phyloP scores from a whole-genome alignment of 345 rosid genomes.

The Citrus hindsii region DNA sequence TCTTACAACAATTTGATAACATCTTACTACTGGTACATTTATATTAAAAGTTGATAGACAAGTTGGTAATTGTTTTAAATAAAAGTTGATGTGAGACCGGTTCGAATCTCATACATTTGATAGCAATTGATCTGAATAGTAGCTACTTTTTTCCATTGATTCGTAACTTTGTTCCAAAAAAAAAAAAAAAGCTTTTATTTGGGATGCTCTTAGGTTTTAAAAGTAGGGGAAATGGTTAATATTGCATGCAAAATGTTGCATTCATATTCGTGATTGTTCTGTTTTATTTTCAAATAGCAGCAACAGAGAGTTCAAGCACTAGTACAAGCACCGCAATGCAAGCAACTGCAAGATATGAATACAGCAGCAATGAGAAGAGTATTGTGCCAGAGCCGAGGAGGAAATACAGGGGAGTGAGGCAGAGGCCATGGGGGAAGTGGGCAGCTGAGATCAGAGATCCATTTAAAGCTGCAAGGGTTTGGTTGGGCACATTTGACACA shows the following conservation, averaged over 20 bases:
- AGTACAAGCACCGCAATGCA: conserved; percentile 15
- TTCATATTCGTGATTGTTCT: not conserved
- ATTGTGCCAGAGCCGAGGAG: conserved; percentile 39
- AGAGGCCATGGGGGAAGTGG: conserved; percentile 96
- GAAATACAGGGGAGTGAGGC: conserved; percentile 85
- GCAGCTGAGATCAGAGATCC: conserved; percentile 97
- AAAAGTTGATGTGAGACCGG: too few relatives aligned
- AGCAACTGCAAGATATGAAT: conserved; percentile 43
- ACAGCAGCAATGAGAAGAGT: conserved; percentile 17
- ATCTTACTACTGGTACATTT: too few relatives aligned
- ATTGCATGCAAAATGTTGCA: not conserved
- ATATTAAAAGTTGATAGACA: too few relatives aligned
- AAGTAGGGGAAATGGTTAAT: too few relatives aligned
- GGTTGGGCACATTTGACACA: conserved; percentile 89
- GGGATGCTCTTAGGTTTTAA: too few relatives aligned
- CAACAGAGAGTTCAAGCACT: conserved; percentile 13
- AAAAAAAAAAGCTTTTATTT: too few relatives aligned
- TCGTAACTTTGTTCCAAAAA: too few relatives aligned
- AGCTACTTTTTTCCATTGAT: too few relatives aligned
- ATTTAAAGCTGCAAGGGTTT: conserved; percentile 79
- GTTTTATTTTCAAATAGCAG: conserved; percentile 17
- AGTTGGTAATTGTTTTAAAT: too few relatives aligned
- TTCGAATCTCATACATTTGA: too few relatives aligned
- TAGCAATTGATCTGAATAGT: too few relatives aligned
- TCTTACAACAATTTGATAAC: too few relatives aligned